Evolutionary conservation across 1,284 basidiomycete species (phyloP).

Genomic region (Apiotrichum siamense): DNA sequence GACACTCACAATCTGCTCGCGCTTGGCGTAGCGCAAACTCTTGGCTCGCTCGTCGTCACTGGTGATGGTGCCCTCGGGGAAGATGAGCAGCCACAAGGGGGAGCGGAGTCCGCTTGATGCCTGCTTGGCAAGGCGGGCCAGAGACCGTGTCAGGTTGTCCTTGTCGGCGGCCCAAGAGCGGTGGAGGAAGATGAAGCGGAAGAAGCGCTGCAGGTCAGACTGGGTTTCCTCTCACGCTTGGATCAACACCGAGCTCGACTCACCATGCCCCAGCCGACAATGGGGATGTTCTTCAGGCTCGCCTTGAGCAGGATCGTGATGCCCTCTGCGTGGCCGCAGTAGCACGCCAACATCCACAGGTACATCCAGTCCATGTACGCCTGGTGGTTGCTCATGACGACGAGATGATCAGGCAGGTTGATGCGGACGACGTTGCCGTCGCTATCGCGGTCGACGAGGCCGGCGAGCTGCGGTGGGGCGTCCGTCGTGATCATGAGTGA

Average conservation of each 20-base stretch:
- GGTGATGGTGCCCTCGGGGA: conserved; percentile 88
- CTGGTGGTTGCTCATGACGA: conserved; percentile 77
- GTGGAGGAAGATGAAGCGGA: conserved; percentile 79
- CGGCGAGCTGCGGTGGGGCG: conserved; percentile 26
- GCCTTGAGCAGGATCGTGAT: conserved; percentile 87
- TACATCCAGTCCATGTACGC: conserved; percentile 84
- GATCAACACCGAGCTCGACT: conserved; percentile 1
- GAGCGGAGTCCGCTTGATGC: conserved; percentile 55
- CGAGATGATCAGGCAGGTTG: conserved; percentile 66
- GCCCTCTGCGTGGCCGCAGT: conserved; percentile 58
- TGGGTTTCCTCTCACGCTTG: neutral
- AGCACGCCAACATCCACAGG: conserved; percentile 78
- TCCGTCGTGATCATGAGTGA: conserved; percentile 60
- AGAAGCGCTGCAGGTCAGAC: conserved; percentile 60
- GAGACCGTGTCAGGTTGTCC: conserved; percentile 51
- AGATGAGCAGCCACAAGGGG: conserved; percentile 76
- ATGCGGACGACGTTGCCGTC: conserved; percentile 58
- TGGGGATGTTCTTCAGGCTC: conserved; percentile 76
- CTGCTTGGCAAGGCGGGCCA: conserved; percentile 48
- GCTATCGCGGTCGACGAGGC: conserved; percentile 52
- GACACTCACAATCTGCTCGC: conserved; percentile 48
- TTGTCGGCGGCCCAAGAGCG: conserved; percentile 81
- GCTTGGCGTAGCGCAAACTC: conserved; percentile 62
- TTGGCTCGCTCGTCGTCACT: conserved; percentile 73
- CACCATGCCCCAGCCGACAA: conserved; percentile 74